A percentile compares a stretch with the other conserved stretches of the same genome.
Evolutionary conservation across 805 yeast genomes (phyloP).

Genomic region (Isabelozyma rhagii): DNA sequence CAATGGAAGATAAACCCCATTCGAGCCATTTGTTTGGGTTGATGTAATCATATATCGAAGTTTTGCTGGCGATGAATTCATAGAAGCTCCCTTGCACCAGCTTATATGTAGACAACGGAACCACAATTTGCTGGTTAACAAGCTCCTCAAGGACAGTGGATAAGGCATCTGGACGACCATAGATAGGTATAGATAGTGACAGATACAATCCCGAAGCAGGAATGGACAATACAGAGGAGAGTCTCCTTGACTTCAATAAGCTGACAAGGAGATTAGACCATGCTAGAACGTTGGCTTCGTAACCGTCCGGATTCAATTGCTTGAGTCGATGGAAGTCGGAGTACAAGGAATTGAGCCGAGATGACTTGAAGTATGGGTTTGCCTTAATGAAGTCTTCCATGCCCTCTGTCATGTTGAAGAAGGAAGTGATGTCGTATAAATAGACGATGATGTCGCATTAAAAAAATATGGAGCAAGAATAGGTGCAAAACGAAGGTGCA

Average conservation of each 20-base stretch:
- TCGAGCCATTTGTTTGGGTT: constrained; percentile 7
- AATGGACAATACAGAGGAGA: constrained; percentile 1
- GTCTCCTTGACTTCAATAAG: not conserved
- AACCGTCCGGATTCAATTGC: constrained; percentile 40
- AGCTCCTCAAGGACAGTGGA: constrained; percentile 13
- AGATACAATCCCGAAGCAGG: constrained; percentile 8
- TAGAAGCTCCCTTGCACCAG: not conserved
- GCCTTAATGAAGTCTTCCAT: constrained; percentile 11
- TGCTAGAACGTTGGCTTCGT: constrained; percentile 38
- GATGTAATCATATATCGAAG: not conserved
- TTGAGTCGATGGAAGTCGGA: constrained; percentile 28
- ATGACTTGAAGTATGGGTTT: constrained; percentile 18
- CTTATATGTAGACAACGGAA: constrained; percentile 4
- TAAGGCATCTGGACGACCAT: constrained; percentile 19
- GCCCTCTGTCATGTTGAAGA: not conserved
- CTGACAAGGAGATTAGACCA: constrained; percentile 23
- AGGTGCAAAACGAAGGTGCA: too few relatives aligned
- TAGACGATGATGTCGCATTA: not conserved
- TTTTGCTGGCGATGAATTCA: constrained; percentile 7
- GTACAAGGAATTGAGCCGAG: constrained; percentile 34
- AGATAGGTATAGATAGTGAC: constrained; percentile 13
- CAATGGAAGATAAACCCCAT: constrained; percentile 10
- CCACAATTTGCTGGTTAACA: constrained; percentile 6
- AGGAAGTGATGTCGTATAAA: not conserved
- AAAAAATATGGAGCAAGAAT: too few relatives aligned